phyloP scores from a whole-genome alignment of 1,139 yeast genomes.

The Suhomyces atakaporum region DNA sequence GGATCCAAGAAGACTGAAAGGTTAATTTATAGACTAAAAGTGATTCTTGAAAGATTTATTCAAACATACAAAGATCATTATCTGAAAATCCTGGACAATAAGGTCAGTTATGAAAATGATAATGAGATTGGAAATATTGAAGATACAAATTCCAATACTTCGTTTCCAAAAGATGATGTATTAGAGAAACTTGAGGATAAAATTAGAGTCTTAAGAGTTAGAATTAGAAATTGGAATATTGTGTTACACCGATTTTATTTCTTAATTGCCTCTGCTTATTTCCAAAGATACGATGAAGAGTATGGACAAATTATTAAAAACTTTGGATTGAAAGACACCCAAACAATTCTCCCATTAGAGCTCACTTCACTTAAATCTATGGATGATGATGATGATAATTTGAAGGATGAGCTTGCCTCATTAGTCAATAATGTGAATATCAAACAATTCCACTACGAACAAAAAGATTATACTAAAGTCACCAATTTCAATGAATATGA shows the following conservation, averaged over 20 bases:
- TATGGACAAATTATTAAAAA: conserved; percentile 6
- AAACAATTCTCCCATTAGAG: conserved; percentile 8
- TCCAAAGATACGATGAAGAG: conserved; percentile 52
- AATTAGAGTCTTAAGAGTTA: conserved; percentile 25
- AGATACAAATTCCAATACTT: conserved; percentile 10
- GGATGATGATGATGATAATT: conserved; percentile 13
- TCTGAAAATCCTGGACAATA: conserved; percentile 4
- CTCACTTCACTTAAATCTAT: conserved; percentile 7
- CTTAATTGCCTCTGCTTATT: conserved; percentile 79
- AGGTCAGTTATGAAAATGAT: conserved; percentile 22
- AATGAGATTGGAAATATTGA: conserved; percentile 22
- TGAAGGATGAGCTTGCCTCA: conserved; percentile 29
- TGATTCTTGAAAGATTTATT: conserved; percentile 21
- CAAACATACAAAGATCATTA: conserved; percentile 16
- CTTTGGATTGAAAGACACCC: conserved; percentile 1
- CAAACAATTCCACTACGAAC: conserved; percentile 13
- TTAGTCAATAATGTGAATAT: conserved; percentile 24
- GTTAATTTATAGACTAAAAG: conserved; percentile 24
- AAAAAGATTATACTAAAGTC: conserved; percentile 13
- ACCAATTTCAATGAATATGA: conserved; percentile 9
- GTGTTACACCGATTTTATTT: conserved; percentile 74
- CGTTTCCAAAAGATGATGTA: conserved; percentile 20
- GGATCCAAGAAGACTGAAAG: conserved; percentile 41
- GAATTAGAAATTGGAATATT: conserved; percentile 56
- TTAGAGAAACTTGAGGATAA: conserved; percentile 27